phyloP scores from a whole-genome alignment of 345 rosid genomes.

The Citrus australasica region DNA sequence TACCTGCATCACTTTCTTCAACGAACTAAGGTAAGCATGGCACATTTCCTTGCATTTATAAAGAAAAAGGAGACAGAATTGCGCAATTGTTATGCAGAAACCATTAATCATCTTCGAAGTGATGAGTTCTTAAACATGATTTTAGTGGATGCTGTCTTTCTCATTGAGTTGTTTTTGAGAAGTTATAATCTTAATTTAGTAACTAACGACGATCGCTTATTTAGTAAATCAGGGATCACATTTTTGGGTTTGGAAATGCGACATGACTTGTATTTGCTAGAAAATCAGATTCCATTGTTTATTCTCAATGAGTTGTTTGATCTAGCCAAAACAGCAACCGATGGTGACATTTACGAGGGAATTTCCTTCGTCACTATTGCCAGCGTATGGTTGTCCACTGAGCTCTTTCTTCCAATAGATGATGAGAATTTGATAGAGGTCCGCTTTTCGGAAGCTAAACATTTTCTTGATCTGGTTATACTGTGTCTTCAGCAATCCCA shows the following conservation, averaged over 20 bases:
- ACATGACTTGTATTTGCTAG: slow-evolving; percentile 18
- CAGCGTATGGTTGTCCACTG: too few relatives aligned
- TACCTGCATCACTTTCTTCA: slow-evolving; percentile 14
- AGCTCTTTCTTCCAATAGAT: neutral
- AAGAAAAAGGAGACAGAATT: neutral
- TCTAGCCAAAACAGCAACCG: neutral
- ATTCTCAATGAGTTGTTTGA: slow-evolving; percentile 10
- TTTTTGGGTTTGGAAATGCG: neutral
- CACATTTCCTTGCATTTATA: neutral
- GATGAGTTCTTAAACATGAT: slow-evolving; percentile 20
- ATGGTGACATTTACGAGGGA: neutral
- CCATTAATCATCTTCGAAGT: neutral
- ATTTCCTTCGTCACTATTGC: neutral
- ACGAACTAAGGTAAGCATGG: neutral
- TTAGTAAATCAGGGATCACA: neutral
- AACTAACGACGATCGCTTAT: neutral
- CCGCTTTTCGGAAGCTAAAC: neutral
- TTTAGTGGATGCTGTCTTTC: slow-evolving; percentile 13
- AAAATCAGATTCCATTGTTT: slow-evolving; percentile 34
- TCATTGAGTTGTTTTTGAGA: slow-evolving; percentile 13
- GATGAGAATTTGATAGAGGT: neutral
- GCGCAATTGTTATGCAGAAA: slow-evolving; percentile 8
- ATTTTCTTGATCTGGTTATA: neutral
- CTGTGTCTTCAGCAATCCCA: neutral
- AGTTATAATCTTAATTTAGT: too few relatives aligned